phyloP scores from a whole-genome alignment of 495 filamentous ascomycete genomes.

The Evernia prunastri region DNA sequence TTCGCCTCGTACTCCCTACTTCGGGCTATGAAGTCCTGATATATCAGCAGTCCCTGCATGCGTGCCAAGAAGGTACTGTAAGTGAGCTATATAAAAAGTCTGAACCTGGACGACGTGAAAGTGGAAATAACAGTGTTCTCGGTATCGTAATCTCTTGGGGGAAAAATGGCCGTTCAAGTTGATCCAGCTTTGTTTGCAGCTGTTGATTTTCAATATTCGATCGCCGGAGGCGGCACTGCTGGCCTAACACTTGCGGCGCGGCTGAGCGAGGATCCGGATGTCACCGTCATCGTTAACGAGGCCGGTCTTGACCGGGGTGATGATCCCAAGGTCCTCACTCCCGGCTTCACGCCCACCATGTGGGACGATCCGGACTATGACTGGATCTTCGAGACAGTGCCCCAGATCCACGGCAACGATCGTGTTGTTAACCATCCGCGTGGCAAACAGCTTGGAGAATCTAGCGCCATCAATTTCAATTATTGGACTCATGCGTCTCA shows the following conservation, averaged over 20 bases:
- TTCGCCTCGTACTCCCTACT: neutral
- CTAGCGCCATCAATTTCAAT: slow-evolving; percentile 50
- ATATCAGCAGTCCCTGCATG: neutral
- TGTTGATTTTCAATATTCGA: slow-evolving; percentile 28
- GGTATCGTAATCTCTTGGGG: neutral
- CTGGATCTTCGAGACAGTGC: slow-evolving; percentile 45
- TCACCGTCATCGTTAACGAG: slow-evolving; percentile 49
- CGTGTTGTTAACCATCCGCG: slow-evolving; percentile 24
- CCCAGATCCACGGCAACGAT: slow-evolving; percentile 34
- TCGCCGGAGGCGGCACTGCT: slow-evolving; percentile 37
- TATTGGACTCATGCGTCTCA: slow-evolving; percentile 42
- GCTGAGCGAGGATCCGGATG: slow-evolving; percentile 41
- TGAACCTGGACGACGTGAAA: neutral
- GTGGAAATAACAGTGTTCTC: neutral
- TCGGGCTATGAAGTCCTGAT: neutral
- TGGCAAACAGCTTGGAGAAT: slow-evolving; percentile 43
- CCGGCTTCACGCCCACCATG: slow-evolving; percentile 37
- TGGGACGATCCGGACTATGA: slow-evolving; percentile 44
- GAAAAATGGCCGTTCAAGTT: slow-evolving; percentile 5
- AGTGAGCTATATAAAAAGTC: neutral
- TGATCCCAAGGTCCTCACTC: slow-evolving; percentile 37
- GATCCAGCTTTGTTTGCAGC: slow-evolving; percentile 13
- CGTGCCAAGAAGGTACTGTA: neutral
- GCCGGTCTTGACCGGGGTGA: slow-evolving; percentile 40
- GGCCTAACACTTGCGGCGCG: slow-evolving; percentile 38